These are phyloP conservation scores for Ustilago nuda DNA, from an alignment of 1,284 basidiomycete species.

Conservation along the genomic window DNA sequence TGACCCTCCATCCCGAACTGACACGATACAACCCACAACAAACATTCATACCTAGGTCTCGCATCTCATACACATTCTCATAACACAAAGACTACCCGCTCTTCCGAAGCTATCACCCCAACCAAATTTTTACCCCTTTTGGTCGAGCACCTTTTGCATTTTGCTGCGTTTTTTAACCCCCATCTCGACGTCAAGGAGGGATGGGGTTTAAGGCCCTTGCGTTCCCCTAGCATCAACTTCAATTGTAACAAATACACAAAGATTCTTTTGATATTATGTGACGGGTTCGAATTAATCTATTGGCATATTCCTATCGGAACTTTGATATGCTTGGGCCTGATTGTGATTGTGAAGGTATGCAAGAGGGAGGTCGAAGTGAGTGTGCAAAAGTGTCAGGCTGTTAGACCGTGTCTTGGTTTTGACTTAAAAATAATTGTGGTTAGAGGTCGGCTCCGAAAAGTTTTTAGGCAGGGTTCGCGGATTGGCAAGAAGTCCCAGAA, in stretches of 20 bases:
- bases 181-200: not conserved
- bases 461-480: not conserved
- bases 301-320: not conserved
- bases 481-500: conserved; percentile 13
- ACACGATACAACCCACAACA: not conserved
- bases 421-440: not conserved
- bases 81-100: not conserved
- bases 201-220: not conserved
- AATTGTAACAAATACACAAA: conserved; percentile 3
- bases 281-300: conserved; percentile 1
- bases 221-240: not conserved
- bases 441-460: conserved; percentile 5
- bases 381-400: not conserved
- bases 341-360: not conserved
- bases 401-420: not conserved
- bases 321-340: not conserved
- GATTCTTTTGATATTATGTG: not conserved
- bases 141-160: conserved; percentile 5
- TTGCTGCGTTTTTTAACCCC: not conserved
- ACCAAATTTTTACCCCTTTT: not conserved
- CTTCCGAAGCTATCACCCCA: not conserved
- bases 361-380: not conserved
- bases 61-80: not conserved
- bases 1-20: not conserved
- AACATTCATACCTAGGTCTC: conserved; percentile 1